phyloP scores from a whole-genome alignment of 371 early-diverging fungal genomes.

The Apophysomyces sp. region DNA sequence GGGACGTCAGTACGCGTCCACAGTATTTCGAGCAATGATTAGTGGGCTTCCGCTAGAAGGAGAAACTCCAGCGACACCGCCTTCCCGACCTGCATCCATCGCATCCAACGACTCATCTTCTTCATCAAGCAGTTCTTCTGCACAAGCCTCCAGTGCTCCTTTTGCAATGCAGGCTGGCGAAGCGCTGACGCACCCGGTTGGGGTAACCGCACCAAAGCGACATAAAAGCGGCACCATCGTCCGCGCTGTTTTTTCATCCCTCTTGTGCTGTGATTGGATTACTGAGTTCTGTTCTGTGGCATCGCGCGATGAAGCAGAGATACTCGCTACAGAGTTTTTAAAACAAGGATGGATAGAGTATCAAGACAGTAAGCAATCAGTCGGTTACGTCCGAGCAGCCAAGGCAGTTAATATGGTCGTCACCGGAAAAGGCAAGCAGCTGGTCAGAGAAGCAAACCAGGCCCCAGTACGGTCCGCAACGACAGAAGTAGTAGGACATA shows the following conservation, averaged over 20 bases:
- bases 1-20: slow-evolving; percentile 24
- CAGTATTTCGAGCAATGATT: slow-evolving; percentile 48
- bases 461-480: not conserved
- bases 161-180: slow-evolving; percentile 17
- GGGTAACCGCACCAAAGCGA: slow-evolving; percentile 4
- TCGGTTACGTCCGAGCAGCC: slow-evolving; percentile 3
- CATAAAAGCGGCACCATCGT: slow-evolving; percentile 17
- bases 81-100: not conserved
- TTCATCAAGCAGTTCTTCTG: not conserved
- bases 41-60: slow-evolving; percentile 39
- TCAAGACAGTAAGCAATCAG: slow-evolving; percentile 21
- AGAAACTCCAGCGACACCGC: slow-evolving; percentile 13
- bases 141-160: slow-evolving; percentile 4
- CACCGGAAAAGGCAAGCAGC: slow-evolving; percentile 23
- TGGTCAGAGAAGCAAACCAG: slow-evolving; percentile 11
- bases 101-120: not conserved
- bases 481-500: not conserved
- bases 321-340: slow-evolving; percentile 54
- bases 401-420: slow-evolving; percentile 14
- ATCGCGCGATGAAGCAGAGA: slow-evolving; percentile 62
- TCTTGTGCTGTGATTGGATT: slow-evolving; percentile 61
- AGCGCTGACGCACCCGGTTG: not conserved
- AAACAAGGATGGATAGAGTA: slow-evolving; percentile 55
- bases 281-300: slow-evolving; percentile 59
- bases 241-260: slow-evolving; percentile 42